Evolutionary conservation across 2,329 filamentous ascomycete genomes (phyloP).

Genomic region (Alternaria consortialis): DNA sequence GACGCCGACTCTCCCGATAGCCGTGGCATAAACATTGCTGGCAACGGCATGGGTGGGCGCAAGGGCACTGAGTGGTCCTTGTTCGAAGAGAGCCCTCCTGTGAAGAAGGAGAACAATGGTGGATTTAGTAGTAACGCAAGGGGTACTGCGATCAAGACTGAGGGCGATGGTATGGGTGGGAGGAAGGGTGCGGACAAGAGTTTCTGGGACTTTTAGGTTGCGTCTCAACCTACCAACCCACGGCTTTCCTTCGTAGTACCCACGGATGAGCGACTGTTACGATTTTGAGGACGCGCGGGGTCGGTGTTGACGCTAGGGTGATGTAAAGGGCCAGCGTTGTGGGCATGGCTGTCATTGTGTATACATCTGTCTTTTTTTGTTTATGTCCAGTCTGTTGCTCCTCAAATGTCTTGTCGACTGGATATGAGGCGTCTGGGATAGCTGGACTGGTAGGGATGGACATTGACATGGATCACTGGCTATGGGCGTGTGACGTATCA

Average conservation of each 20-base stretch:
- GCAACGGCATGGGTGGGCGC: slow-evolving; percentile 54
- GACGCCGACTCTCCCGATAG: slow-evolving; percentile 41
- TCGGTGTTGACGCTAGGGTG: neutral
- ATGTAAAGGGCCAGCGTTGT: neutral
- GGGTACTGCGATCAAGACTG: slow-evolving; percentile 42
- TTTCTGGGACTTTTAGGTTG: slow-evolving; percentile 45
- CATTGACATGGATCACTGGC: neutral
- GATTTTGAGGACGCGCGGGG: neutral
- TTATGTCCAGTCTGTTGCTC: neutral
- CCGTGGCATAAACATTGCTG: slow-evolving; percentile 49
- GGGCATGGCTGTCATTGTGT: neutral
- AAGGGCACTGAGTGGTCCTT: slow-evolving; percentile 54
- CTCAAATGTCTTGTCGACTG: neutral
- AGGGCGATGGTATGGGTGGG: slow-evolving; percentile 54
- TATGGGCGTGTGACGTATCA: neutral
- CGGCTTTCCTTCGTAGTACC: slow-evolving; percentile 1
- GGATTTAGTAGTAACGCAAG: slow-evolving; percentile 23
- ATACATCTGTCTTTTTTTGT: neutral
- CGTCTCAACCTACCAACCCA: neutral
- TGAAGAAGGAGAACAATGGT: slow-evolving; percentile 41
- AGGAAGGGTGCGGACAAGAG: slow-evolving; percentile 41
- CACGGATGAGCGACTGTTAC: neutral
- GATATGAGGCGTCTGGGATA: neutral
- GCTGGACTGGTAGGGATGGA: too few relatives aligned
- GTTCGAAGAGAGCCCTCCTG: slow-evolving; percentile 38